Evolutionary conservation across 2,329 filamentous ascomycete species (phyloP).

Genomic region (Botrytis fragariae): DNA sequence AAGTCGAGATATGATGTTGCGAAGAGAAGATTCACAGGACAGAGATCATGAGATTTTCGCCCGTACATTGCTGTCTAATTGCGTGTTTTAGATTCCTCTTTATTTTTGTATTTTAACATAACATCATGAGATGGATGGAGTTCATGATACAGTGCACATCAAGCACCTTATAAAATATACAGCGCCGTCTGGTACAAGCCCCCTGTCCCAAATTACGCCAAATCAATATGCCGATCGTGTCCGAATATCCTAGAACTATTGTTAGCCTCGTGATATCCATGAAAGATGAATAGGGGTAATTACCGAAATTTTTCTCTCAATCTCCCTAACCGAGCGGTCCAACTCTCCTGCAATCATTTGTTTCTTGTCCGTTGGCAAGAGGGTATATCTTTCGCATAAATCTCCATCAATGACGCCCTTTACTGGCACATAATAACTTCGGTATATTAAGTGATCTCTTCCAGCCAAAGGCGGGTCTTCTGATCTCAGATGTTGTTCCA

Average conservation of each 20-base stretch:
- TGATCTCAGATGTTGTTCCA: constrained; percentile 82
- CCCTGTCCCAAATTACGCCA: constrained; percentile 1
- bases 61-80: neutral
- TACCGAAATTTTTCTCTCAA: constrained; percentile 90
- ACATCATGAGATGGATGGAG: constrained; percentile 3
- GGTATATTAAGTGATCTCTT: constrained; percentile 91
- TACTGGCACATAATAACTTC: constrained; percentile 92
- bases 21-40: constrained; percentile 35
- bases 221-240: constrained; percentile 52
- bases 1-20: constrained; percentile 38
- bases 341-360: constrained; percentile 91
- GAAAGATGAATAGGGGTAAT: constrained; percentile 32
- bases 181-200: constrained; percentile 56
- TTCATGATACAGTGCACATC: neutral
- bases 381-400: constrained; percentile 85
- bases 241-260: constrained; percentile 49
- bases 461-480: constrained; percentile 88
- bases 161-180: constrained; percentile 58
- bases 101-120: neutral
- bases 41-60: constrained; percentile 25
- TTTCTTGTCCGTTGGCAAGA: constrained; percentile 85
- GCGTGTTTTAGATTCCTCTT: neutral
- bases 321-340: constrained; percentile 85
- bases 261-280: constrained; percentile 26
- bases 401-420: constrained; percentile 98